Conservation (phyloP, 129 eudicot species). For the Sambucus nigra region DNA sequence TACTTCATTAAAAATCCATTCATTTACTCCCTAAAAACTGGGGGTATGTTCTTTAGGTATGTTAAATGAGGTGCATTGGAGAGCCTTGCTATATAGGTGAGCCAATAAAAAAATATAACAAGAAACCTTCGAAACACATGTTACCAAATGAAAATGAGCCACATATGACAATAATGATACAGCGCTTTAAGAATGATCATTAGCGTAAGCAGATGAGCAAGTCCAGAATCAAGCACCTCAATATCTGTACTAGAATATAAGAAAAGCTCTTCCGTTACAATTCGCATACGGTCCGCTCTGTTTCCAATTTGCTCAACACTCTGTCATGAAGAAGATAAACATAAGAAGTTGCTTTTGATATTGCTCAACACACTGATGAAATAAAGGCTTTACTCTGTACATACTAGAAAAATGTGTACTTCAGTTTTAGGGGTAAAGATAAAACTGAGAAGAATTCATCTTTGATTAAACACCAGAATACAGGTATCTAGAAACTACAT, state of each 20-base stretch:
- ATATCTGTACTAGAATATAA: slow-evolving; percentile 78
- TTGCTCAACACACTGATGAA: too few relatives aligned
- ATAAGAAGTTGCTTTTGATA: background rate
- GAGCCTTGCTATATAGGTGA: too few relatives aligned
- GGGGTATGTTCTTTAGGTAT: too few relatives aligned
- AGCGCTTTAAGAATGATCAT: background rate
- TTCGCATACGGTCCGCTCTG: slow-evolving; percentile 84
- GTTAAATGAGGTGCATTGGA: too few relatives aligned
- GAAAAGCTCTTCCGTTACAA: slow-evolving; percentile 58
- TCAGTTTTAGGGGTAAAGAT: background rate
- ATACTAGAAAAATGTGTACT: slow-evolving; percentile 3
- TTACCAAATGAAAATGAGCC: background rate
- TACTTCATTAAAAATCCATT: too few relatives aligned
- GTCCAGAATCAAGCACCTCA: slow-evolving; percentile 43
- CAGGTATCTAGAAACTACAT: background rate
- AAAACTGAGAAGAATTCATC: background rate
- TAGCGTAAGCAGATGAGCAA: too few relatives aligned
- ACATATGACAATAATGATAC: background rate
- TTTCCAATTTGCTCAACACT: slow-evolving; percentile 94
- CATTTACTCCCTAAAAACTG: too few relatives aligned
- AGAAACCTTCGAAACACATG: background rate
- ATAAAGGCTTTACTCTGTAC: background rate
- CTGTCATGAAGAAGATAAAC: slow-evolving; percentile 29
- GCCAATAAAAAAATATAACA: background rate
- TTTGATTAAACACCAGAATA: background rate